A percentile compares a stretch with the other conserved stretches of the same genome.
phyloP scores from a whole-genome alignment of 768 basidiomycete species.

The Trametes meyenii region DNA sequence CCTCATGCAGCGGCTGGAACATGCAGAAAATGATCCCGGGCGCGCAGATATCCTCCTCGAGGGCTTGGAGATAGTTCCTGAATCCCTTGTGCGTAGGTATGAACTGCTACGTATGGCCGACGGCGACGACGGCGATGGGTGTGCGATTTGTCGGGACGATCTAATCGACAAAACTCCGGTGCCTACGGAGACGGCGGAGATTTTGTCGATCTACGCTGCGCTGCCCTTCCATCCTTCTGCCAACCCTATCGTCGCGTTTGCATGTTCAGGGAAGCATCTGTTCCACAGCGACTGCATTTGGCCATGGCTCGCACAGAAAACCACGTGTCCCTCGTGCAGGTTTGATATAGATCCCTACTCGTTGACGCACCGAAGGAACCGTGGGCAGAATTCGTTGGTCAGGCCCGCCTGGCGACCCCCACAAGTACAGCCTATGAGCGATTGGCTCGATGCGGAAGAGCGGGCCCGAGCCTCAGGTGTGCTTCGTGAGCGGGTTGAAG shows the following conservation, averaged over 20 bases:
- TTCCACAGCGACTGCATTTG: constrained; percentile 78
- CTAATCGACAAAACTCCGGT: constrained; percentile 49
- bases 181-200: constrained; percentile 18
- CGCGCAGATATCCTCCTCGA: constrained; percentile 65
- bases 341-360: constrained; percentile 83
- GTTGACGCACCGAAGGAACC: constrained; percentile 45
- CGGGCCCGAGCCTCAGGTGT: constrained; percentile 3
- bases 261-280: constrained; percentile 68
- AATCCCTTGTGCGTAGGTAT: constrained; percentile 53
- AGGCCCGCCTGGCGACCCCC: constrained; percentile 26
- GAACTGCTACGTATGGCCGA: constrained; percentile 30
- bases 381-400: not conserved
- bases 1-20: not conserved
- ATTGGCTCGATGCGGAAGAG: constrained; percentile 31
- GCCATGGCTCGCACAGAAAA: constrained; percentile 83
- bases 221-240: constrained; percentile 24
- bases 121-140: constrained; percentile 47
- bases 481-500: constrained; percentile 8
- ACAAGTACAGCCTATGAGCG: constrained; percentile 15
- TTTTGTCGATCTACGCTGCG: constrained; percentile 11
- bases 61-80: constrained; percentile 64
- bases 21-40: constrained; percentile 52
- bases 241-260: constrained; percentile 62
- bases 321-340: constrained; percentile 82
- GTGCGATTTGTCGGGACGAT: constrained; percentile 80